Conservation (phyloP, 306 rosid genomes). For the Cyamopsis tetragonoloba region DNA sequence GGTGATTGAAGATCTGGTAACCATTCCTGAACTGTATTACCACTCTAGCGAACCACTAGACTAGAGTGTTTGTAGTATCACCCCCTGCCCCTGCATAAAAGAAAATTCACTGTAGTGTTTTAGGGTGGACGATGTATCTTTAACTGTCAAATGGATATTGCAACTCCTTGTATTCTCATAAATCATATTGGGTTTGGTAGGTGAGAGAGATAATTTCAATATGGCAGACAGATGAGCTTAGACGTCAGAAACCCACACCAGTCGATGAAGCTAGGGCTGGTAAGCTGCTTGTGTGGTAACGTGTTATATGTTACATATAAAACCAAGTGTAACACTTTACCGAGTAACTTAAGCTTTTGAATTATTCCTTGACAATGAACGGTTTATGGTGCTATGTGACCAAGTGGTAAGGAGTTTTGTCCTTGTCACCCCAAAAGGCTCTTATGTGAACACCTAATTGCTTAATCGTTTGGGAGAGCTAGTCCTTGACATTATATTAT, state of each 20-base stretch:
- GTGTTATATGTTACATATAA: neutral
- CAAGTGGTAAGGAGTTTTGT: neutral
- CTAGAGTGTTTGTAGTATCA: neutral
- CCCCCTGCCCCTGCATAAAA: neutral
- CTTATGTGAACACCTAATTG: neutral
- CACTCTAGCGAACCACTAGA: slow-evolving; percentile 10
- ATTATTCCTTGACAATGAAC: neutral
- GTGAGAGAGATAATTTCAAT: slow-evolving; percentile 92
- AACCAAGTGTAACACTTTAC: neutral
- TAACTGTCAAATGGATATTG: slow-evolving; percentile 1
- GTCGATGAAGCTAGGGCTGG: slow-evolving; percentile 97
- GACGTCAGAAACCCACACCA: slow-evolving; percentile 85
- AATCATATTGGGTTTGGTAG: slow-evolving; percentile 40
- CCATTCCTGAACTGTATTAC: slow-evolving; percentile 21
- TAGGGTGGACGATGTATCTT: slow-evolving; percentile 8
- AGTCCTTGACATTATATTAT: neutral
- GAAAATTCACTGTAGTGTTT: neutral
- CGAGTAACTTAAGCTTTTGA: neutral
- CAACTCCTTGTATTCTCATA: slow-evolving; percentile 8
- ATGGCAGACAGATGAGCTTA: slow-evolving; percentile 97
- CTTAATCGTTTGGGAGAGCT: neutral
- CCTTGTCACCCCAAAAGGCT: neutral
- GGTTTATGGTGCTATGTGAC: neutral
- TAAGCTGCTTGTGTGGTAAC: slow-evolving; percentile 32
- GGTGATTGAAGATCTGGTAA: slow-evolving; percentile 94